Evolutionary conservation across 2,329 filamentous ascomycete species (phyloP), one percentile per base, ranked within the genome.

Genomic region (Emericellopsis cladophorae): DNA sequence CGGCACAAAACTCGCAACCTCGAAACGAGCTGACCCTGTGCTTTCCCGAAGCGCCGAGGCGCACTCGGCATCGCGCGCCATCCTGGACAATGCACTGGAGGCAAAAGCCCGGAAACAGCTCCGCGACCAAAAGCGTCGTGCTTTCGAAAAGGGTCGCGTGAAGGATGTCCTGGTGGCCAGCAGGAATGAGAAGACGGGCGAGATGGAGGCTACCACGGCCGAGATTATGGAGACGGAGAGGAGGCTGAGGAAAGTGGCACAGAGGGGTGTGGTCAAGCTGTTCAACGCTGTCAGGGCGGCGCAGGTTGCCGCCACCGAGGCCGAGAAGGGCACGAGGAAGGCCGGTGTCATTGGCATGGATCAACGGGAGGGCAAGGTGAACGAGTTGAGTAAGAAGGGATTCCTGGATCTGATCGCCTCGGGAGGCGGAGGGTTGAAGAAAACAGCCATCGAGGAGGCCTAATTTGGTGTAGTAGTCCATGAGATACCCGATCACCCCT

Each of bases 311-410:
- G 89, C 83, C 3, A 76, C 81, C 44, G 80, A 90, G 60, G 83
- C 87, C 5, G 80, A 84, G 55, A 76, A 70, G 58, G 75, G 76
- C 48, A 73, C 78, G 38, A 75, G 76, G 60, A 78, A 77, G 49
- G 75, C 81, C 45, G 84, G 87, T 4, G 68, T 93, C 1, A 74
- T 95, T 26, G 90, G 90, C 2, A 78, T 87, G 54, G 75, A 74
- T 46, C 78, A 84, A 60, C 77, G 87, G 48, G 83, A 93, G 62
- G 87, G 93, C 63, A 88, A 83, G 66, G 71, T 94, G 40, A 92
- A 86, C 49, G 89, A 96, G 69, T 92, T 98, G 81, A 94, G 84
- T 59, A 93, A 94, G 67, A 85, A 95, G 65, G 89, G 90, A 0
- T 98, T 96, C 65, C 62, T 98, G 59, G 90, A 96, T 46, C 64